A percentile compares a stretch with the other conserved stretches of the same genome.
Evolutionary conservation across 2,329 filamentous ascomycete species (phyloP).

Genomic region (Aspergillus costaricaensis): DNA sequence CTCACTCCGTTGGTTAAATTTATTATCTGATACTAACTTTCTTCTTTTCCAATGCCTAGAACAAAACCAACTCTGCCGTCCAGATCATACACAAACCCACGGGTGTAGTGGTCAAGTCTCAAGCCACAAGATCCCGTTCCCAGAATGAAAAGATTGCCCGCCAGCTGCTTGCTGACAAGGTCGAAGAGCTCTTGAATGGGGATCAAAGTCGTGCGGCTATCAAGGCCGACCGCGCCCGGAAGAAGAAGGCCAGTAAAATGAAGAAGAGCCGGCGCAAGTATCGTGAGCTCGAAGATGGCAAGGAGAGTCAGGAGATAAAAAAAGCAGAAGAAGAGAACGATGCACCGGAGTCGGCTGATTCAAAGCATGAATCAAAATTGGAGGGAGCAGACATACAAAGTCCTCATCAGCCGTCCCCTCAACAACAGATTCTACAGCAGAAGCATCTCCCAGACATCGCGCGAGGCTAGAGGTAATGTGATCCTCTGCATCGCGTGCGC

Average conservation of each 20-base stretch:
- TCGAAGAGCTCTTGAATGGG: conserved; percentile 76
- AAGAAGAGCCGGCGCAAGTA: conserved; percentile 51
- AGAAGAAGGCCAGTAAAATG: conserved; percentile 46
- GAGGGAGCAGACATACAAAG: neutral
- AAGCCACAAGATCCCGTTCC: conserved; percentile 81
- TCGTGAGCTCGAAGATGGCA: conserved; percentile 26
- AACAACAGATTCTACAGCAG: neutral
- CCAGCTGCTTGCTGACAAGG: conserved; percentile 70
- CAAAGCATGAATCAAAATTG: neutral
- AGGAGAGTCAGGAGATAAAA: conserved; percentile 7
- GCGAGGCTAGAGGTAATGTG: neutral
- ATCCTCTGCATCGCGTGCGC: neutral
- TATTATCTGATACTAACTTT: too few relatives aligned
- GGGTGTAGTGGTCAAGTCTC: conserved; percentile 89
- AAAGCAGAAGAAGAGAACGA: conserved; percentile 14
- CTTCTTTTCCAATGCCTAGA: conserved; percentile 48
- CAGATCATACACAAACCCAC: conserved; percentile 89
- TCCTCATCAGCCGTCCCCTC: neutral
- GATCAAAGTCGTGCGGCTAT: conserved; percentile 74
- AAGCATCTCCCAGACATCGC: neutral
- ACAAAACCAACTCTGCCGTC: conserved; percentile 95
- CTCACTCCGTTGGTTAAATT: neutral
- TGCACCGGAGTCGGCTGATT: conserved; percentile 11
- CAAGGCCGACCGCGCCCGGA: conserved; percentile 80
- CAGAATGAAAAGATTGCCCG: conserved; percentile 88